Evolutionary conservation across 345 rosid genomes (phyloP).

Genomic region (Eucalyptus melliodora): DNA sequence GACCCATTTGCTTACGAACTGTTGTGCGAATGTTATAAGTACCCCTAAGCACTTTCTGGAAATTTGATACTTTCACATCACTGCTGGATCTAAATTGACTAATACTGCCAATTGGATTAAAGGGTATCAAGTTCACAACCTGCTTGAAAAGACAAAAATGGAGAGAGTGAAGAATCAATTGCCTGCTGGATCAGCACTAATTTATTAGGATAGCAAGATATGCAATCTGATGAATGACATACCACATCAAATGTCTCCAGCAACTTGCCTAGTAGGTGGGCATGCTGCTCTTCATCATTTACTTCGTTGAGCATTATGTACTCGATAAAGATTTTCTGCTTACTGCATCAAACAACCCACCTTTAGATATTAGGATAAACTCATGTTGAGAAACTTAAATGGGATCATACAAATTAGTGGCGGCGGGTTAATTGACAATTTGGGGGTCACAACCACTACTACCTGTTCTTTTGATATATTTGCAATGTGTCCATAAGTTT

Average conservation of each 20-base stretch:
- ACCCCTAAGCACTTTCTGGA: constrained; percentile 79
- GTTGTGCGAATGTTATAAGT: constrained; percentile 72
- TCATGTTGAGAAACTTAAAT: neutral
- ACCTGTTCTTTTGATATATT: constrained; percentile 73
- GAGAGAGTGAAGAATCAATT: neutral
- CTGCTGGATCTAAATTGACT: constrained; percentile 61
- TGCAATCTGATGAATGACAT: constrained; percentile 6
- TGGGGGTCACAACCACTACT: neutral
- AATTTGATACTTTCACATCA: constrained; percentile 40
- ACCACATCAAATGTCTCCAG: constrained; percentile 86
- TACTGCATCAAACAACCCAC: constrained; percentile 15
- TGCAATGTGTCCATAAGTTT: constrained; percentile 79
- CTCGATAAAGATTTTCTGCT: constrained; percentile 79
- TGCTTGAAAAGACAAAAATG: constrained; percentile 8
- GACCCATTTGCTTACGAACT: constrained; percentile 82
- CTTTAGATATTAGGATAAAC: neutral
- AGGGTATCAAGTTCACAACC: constrained; percentile 94
- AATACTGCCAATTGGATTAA: constrained; percentile 69
- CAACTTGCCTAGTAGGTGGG: constrained; percentile 71
- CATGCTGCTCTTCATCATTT: constrained; percentile 82
- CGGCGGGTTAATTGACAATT: neutral
- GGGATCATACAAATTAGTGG: neutral
- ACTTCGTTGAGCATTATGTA: constrained; percentile 96
- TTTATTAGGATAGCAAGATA: neutral
- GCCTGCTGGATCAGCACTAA: neutral